phyloP scores from a whole-genome alignment of 2,329 filamentous ascomycete species.

The Fusarium tricinctum region DNA sequence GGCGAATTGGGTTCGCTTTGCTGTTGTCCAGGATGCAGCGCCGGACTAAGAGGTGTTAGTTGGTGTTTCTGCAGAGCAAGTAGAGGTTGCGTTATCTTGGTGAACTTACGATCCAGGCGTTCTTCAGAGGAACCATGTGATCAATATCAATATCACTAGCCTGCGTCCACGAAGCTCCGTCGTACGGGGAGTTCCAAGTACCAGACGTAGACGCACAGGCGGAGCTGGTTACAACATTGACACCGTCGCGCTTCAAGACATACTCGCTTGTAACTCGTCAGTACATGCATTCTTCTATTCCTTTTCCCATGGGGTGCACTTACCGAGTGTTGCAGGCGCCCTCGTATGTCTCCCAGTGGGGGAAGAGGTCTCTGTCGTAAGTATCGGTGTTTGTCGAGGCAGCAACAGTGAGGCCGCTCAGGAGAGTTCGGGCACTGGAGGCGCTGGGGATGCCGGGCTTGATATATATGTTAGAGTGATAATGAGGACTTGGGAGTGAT shows the following conservation, averaged over 20 bases:
- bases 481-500: not conserved
- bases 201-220: constrained; percentile 76
- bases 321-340: constrained; percentile 78
- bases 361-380: constrained; percentile 78
- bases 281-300: not conserved
- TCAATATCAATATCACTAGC: constrained; percentile 84
- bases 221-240: constrained; percentile 68
- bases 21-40: constrained; percentile 78
- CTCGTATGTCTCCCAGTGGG: constrained; percentile 76
- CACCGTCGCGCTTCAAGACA: constrained; percentile 71
- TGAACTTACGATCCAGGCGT: constrained; percentile 77
- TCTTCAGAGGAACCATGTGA: constrained; percentile 84
- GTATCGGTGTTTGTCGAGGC: constrained; percentile 66
- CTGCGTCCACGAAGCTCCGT: constrained; percentile 77
- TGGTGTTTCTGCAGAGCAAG: not conserved
- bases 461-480: not conserved
- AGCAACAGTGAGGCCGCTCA: constrained; percentile 71
- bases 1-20: constrained; percentile 76
- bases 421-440: constrained; percentile 68
- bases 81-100: not conserved
- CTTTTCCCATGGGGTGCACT: not conserved
- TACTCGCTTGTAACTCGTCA: constrained; percentile 26
- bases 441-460: constrained; percentile 73
- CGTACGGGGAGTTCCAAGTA: constrained; percentile 79
- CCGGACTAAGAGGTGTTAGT: constrained; percentile 67